phyloP scores from a whole-genome alignment of 345 rosid genomes.

The Psidium friedrichsthalianum region DNA sequence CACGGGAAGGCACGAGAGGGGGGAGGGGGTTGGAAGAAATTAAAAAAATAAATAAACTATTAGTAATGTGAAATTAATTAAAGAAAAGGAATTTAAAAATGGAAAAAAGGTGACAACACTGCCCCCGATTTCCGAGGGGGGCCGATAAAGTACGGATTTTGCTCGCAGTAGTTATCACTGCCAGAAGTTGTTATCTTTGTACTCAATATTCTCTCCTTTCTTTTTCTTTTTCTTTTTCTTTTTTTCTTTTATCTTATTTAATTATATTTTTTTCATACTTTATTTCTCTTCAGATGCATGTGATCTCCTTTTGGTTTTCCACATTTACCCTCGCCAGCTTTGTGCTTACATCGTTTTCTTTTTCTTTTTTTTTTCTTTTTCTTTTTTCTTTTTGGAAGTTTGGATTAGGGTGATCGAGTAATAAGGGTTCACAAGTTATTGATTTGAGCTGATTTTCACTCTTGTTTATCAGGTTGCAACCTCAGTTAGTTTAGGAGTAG shows the following conservation, averaged over 20 bases:
- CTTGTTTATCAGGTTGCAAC: not conserved
- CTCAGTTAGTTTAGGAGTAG: not conserved
- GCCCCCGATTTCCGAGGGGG: not conserved
- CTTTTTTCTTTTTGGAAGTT: not conserved
- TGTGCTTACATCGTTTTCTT: no score
- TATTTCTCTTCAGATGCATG: not conserved
- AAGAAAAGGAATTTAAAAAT: not conserved
- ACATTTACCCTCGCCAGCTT: not conserved
- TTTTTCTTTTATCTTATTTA: not conserved
- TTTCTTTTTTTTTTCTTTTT: not conserved
- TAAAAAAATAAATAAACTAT: not conserved
- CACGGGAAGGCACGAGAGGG: not conserved
- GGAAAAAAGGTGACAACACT: not conserved
- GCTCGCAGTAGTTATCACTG: not conserved
- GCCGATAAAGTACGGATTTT: not conserved
- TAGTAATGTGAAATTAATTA: not conserved
- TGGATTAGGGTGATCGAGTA: not conserved
- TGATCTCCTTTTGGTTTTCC: not conserved
- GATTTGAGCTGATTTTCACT: not conserved
- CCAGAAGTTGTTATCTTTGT: slow-evolving; percentile 44
- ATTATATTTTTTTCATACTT: not conserved
- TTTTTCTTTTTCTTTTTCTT: not conserved
- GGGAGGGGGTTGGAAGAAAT: not conserved
- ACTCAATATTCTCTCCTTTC: slow-evolving; percentile 1
- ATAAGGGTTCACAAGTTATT: not conserved